These are phyloP conservation scores for Solanum neorickii DNA, from an alignment of 257 asterid genomes.

Conservation along the genomic window DNA sequence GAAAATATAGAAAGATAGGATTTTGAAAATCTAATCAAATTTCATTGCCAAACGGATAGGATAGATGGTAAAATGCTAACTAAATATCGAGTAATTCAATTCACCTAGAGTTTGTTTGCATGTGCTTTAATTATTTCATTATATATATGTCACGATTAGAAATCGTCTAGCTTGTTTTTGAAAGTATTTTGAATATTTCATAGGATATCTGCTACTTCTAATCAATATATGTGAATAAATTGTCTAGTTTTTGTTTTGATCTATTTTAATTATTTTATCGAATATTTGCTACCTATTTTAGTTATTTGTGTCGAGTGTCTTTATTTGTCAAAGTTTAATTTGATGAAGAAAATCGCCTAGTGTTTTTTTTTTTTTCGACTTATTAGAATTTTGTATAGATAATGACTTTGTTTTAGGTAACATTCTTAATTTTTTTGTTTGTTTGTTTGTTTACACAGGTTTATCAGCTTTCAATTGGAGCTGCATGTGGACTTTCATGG, in stretches of 20 bases:
- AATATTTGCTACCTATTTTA: not conserved
- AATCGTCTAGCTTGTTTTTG: not conserved
- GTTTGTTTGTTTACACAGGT: slow-evolving; percentile 22
- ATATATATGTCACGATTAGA: not conserved
- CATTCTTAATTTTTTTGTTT: not conserved
- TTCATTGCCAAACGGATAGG: not conserved
- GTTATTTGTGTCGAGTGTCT: not conserved
- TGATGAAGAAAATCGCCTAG: not conserved
- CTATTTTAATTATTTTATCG: not conserved
- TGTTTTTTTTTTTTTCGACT: not conserved
- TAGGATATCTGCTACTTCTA: not conserved
- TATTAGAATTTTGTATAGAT: not conserved
- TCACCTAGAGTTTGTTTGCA: not conserved
- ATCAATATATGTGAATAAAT: not conserved
- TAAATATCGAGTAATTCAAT: not conserved
- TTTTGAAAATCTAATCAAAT: not conserved
- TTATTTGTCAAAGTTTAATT: not conserved
- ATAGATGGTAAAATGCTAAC: not conserved
- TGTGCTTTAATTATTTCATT: not conserved
- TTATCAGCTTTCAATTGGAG: slow-evolving; percentile 86
- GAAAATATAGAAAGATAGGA: not conserved
- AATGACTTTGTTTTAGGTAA: not conserved
- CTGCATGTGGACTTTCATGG: slow-evolving; percentile 97
- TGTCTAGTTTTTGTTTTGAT: not conserved
- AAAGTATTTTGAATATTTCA: not conserved